A percentile compares a stretch with the other conserved stretches of the same genome.
Conservation (phyloP, 2,329 filamentous ascomycete genomes). For the Epichloe brachyelytri region DNA sequence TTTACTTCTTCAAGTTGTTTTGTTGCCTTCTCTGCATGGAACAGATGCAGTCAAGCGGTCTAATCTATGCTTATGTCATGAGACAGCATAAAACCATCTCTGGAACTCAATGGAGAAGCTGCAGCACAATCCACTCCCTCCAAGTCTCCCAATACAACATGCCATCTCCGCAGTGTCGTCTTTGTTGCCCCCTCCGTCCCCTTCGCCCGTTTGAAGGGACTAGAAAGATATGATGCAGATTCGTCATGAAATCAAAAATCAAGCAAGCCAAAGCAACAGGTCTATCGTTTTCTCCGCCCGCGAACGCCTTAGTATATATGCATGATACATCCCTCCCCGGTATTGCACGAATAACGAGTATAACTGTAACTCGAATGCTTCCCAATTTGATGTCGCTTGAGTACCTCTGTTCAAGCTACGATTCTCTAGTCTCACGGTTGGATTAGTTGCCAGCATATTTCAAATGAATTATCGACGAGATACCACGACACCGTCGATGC, state of each 20-base stretch:
- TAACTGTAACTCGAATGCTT: not conserved
- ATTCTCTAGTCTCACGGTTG: not conserved
- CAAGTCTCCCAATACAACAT: not conserved
- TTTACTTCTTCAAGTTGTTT: not conserved
- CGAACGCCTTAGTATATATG: constrained; percentile 7
- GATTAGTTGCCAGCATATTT: not conserved
- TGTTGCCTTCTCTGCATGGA: not conserved
- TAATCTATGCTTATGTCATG: not conserved
- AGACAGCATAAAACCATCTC: not conserved
- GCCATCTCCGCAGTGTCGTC: not conserved
- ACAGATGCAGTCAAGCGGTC: not conserved
- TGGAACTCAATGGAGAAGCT: not conserved
- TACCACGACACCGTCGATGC: not conserved
- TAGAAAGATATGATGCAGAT: not conserved
- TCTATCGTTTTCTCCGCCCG: constrained; percentile 6
- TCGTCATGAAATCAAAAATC: not conserved
- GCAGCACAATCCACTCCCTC: not conserved
- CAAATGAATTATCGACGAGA: not conserved
- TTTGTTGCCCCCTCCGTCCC: not conserved
- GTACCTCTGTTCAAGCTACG: not conserved
- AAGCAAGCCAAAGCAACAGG: constrained; percentile 2
- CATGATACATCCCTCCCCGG: constrained; percentile 2
- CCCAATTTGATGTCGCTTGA: not conserved
- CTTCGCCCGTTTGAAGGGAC: not conserved
- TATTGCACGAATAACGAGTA: not conserved